phyloP scores from a whole-genome alignment of 2,329 filamentous ascomycete genomes.

The Emydomyces testavorans region DNA sequence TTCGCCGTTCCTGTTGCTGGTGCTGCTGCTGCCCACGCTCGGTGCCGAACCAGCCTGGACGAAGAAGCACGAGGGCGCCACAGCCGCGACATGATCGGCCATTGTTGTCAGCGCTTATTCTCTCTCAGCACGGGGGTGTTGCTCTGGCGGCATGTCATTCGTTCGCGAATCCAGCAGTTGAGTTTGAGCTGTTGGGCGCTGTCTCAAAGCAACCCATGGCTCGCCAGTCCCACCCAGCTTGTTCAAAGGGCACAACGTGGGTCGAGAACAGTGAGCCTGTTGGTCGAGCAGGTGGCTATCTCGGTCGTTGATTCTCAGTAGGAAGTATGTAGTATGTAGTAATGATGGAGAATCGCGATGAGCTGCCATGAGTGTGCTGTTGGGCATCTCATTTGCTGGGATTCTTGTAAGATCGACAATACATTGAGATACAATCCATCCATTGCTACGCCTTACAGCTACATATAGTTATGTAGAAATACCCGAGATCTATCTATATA shows the following conservation, averaged over 20 bases:
- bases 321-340: too few relatives aligned
- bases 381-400: not conserved
- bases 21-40: not conserved
- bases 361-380: not conserved
- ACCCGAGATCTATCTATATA: too few relatives aligned
- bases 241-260: not conserved
- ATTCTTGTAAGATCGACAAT: too few relatives aligned
- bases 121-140: not conserved
- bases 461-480: too few relatives aligned
- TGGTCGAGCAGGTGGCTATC: not conserved
- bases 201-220: not conserved
- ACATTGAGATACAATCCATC: too few relatives aligned
- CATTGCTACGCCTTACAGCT: too few relatives aligned
- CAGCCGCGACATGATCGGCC: slow-evolving; percentile 1
- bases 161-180: not conserved
- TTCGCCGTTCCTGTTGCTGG: not conserved
- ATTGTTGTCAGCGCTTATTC: slow-evolving; percentile 1
- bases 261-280: not conserved
- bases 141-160: not conserved
- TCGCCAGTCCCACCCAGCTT: not conserved
- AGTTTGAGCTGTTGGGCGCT: not conserved
- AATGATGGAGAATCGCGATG: too few relatives aligned
- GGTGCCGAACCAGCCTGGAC: not conserved
- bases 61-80: not conserved
- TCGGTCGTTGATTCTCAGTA: not conserved